phyloP scores from a whole-genome alignment of 139 green algal species.

The Chlorella sp. region DNA sequence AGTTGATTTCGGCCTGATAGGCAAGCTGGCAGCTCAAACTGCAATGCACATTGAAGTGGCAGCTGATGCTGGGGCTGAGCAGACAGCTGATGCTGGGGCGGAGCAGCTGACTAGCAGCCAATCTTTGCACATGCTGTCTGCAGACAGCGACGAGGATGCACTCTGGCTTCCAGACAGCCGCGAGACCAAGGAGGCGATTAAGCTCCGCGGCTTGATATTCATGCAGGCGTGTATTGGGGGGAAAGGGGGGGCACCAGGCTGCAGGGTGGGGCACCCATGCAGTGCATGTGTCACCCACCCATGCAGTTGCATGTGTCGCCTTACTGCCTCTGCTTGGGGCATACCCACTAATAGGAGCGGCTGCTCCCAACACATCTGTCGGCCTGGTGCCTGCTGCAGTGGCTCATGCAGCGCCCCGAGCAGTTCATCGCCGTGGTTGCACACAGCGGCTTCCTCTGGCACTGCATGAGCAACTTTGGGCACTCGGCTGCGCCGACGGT shows the following conservation, averaged over 20 bases:
- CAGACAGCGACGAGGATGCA: slow-evolving; percentile 29
- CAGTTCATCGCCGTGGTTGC: slow-evolving; percentile 51
- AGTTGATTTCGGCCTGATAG: slow-evolving; percentile 47
- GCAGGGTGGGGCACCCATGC: too few relatives aligned
- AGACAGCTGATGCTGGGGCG: too few relatives aligned
- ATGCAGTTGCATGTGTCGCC: neutral
- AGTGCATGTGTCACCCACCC: too few relatives aligned
- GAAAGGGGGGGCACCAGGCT: too few relatives aligned
- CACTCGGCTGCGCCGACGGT: slow-evolving; percentile 23
- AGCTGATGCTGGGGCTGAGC: too few relatives aligned
- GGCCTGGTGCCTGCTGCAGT: slow-evolving; percentile 7
- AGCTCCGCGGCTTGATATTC: slow-evolving; percentile 36
- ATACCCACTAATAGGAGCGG: too few relatives aligned
- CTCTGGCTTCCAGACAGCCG: slow-evolving; percentile 30
- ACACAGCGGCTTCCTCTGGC: slow-evolving; percentile 47
- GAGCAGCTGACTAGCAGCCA: neutral
- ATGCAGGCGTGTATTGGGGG: slow-evolving; percentile 18
- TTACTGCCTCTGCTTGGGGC: too few relatives aligned
- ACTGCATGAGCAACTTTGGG: slow-evolving; percentile 42
- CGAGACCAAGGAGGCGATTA: slow-evolving; percentile 39
- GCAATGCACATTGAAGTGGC: too few relatives aligned
- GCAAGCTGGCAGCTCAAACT: too few relatives aligned
- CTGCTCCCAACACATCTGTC: neutral
- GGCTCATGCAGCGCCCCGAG: slow-evolving; percentile 40
- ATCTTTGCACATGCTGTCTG: neutral